A percentile compares a stretch with the other conserved stretches of the same genome.
phyloP scores from a whole-genome alignment of 1,284 basidiomycete genomes.

The Porodaedalea pini region DNA sequence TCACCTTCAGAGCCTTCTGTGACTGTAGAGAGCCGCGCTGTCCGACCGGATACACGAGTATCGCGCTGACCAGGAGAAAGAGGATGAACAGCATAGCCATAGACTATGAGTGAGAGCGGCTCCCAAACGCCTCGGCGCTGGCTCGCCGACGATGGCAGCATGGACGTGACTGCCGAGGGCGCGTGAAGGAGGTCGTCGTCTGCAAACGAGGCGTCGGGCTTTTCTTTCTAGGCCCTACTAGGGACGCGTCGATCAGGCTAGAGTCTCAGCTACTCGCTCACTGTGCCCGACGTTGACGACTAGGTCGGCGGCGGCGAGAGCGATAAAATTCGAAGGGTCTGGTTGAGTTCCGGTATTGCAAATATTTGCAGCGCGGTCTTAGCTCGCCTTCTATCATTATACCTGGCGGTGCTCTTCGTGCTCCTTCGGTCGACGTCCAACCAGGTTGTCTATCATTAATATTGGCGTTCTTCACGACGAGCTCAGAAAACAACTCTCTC shows the following conservation, averaged over 20 bases:
- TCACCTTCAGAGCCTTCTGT: slow-evolving; percentile 70
- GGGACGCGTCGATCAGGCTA: neutral
- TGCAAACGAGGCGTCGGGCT: neutral
- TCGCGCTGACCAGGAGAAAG: slow-evolving; percentile 70
- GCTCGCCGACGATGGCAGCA: slow-evolving; percentile 20
- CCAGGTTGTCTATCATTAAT: too few species aligned
- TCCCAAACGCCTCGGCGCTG: slow-evolving; percentile 60
- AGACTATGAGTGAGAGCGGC: slow-evolving; percentile 74
- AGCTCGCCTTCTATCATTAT: neutral
- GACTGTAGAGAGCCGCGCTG: slow-evolving; percentile 56
- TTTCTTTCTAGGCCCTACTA: neutral
- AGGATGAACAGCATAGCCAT: slow-evolving; percentile 80
- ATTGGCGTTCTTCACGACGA: neutral
- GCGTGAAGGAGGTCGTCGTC: neutral
- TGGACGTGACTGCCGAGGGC: slow-evolving; percentile 7
- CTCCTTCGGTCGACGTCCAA: too few species aligned
- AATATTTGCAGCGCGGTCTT: neutral
- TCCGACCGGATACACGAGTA: slow-evolving; percentile 59
- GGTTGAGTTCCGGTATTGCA: neutral
- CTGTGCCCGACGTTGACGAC: neutral
- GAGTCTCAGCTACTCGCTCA: neutral
- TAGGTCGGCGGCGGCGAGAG: neutral
- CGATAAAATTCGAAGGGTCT: neutral
- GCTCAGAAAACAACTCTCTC: neutral
- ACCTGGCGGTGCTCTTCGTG: neutral